phyloP scores from a whole-genome alignment of 1,284 basidiomycete species.

The Austroboletus niveus region DNA sequence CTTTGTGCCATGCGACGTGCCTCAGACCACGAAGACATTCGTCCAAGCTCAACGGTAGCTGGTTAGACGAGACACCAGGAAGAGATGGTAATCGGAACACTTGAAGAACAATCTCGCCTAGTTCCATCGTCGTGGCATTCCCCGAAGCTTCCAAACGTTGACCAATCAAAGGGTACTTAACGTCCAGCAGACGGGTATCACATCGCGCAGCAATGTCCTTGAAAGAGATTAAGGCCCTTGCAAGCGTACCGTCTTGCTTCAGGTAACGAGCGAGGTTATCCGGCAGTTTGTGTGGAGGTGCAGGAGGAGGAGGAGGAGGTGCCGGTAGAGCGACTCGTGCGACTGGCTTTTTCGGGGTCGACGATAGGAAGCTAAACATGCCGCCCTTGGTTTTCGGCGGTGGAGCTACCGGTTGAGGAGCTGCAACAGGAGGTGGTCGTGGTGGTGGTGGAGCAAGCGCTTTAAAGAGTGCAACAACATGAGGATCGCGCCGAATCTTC shows the following conservation, averaged over 20 bases:
- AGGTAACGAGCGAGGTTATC: slow-evolving; percentile 83
- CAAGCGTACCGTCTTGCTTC: slow-evolving; percentile 77
- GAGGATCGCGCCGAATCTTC: slow-evolving; percentile 80
- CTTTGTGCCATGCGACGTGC: slow-evolving; percentile 89
- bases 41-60: slow-evolving; percentile 88
- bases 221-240: slow-evolving; percentile 80
- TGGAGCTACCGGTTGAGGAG: slow-evolving; percentile 42
- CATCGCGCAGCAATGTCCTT: slow-evolving; percentile 81
- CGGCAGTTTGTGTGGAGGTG: slow-evolving; percentile 41
- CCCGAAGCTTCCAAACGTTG: slow-evolving; percentile 61
- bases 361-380: slow-evolving; percentile 74
- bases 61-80: slow-evolving; percentile 72
- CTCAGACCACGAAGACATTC: slow-evolving; percentile 89
- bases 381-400: slow-evolving; percentile 54
- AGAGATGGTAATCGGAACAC: slow-evolving; percentile 88
- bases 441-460: slow-evolving; percentile 36
- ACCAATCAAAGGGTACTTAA: slow-evolving; percentile 80
- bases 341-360: slow-evolving; percentile 68
- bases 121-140: slow-evolving; percentile 57
- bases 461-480: slow-evolving; percentile 74
- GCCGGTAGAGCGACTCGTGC: slow-evolving; percentile 40
- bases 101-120: slow-evolving; percentile 82
- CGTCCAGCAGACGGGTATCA: slow-evolving; percentile 81
- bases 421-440: slow-evolving; percentile 43
- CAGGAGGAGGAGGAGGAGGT: slow-evolving; percentile 17